Percentiles rank a stretch among this genome's conserved stretches.
These are phyloP conservation scores for Nadsonia fulvescens DNA, from an alignment of 805 yeast genomes.

Conservation along the genomic window DNA sequence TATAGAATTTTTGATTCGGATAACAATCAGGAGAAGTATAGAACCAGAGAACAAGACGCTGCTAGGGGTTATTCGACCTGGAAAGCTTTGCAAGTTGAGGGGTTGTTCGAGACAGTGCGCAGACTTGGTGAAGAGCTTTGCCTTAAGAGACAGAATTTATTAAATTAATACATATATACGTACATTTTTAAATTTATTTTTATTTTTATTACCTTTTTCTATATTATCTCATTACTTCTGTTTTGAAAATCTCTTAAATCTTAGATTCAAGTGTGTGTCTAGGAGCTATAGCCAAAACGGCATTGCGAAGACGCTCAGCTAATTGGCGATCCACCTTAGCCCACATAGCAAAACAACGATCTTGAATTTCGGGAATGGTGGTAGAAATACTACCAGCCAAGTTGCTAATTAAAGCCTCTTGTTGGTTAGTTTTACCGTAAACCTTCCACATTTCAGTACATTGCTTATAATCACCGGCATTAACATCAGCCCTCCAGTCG, in stretches of 20 bases:
- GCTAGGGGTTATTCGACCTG: no score
- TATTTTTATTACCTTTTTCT: slow-evolving; percentile 1
- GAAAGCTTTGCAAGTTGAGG: no score
- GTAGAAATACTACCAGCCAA: slow-evolving; percentile 50
- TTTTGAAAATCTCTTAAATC: neutral
- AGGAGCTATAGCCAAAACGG: slow-evolving; percentile 33
- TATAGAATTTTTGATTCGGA: no score
- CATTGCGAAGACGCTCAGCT: slow-evolving; percentile 50
- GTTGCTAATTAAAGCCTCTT: slow-evolving; percentile 66
- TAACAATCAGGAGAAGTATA: no score
- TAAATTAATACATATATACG: no score
- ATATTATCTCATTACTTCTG: neutral
- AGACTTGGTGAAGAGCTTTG: no score
- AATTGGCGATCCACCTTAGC: slow-evolving; percentile 51
- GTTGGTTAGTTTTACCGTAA: slow-evolving; percentile 62
- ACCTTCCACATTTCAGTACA: slow-evolving; percentile 66
- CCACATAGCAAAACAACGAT: slow-evolving; percentile 62
- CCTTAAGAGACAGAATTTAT: no score
- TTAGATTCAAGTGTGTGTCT: slow-evolving; percentile 16
- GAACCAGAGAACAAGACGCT: no score
- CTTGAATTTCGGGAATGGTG: slow-evolving; percentile 65
- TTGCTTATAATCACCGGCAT: slow-evolving; percentile 59
- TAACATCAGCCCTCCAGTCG: slow-evolving; percentile 61
- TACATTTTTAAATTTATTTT: no score
- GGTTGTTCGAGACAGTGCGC: no score